Evolutionary conservation across 108 stramenopile genomes (phyloP).

Genomic region (Cyclostephanos invisitatus): DNA sequence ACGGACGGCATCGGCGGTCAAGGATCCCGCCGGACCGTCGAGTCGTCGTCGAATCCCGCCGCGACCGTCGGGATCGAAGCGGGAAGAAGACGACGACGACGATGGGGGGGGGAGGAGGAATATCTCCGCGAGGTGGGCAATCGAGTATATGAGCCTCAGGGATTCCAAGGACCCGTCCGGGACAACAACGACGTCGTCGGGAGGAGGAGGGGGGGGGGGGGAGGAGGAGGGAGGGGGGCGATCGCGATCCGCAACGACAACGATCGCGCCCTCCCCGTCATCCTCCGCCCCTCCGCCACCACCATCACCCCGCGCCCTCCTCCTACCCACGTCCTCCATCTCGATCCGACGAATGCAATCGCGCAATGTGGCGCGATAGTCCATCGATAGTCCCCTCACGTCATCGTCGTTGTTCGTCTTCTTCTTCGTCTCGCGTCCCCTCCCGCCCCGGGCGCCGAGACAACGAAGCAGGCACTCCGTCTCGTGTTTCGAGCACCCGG

Average conservation of each 20-base stretch:
- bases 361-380: constrained; percentile 59
- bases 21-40: constrained; percentile 54
- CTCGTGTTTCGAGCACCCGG: constrained; percentile 66
- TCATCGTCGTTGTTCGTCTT: not conserved
- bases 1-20: constrained; percentile 78
- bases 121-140: constrained; percentile 68
- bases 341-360: constrained; percentile 55
- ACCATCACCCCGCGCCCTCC: not conserved
- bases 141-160: constrained; percentile 55
- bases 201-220: not conserved
- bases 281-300: not conserved
- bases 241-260: no score
- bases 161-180: constrained; percentile 53
- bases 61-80: constrained; percentile 1
- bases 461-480: constrained; percentile 61
- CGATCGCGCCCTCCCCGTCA: not conserved
- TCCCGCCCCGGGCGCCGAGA: constrained; percentile 60
- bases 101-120: constrained; percentile 46
- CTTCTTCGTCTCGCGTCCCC: constrained; percentile 16
- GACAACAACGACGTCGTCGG: constrained; percentile 13
- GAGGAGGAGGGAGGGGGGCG: not conserved
- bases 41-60: not conserved
- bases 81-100: not conserved
- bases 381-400: constrained; percentile 29
- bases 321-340: constrained; percentile 10